A percentile compares a stretch with the other conserved stretches of the same genome.
These are phyloP conservation scores for Baudoinia panamericana DNA, from an alignment of 495 filamentous ascomycete genomes.

Conservation along the genomic window DNA sequence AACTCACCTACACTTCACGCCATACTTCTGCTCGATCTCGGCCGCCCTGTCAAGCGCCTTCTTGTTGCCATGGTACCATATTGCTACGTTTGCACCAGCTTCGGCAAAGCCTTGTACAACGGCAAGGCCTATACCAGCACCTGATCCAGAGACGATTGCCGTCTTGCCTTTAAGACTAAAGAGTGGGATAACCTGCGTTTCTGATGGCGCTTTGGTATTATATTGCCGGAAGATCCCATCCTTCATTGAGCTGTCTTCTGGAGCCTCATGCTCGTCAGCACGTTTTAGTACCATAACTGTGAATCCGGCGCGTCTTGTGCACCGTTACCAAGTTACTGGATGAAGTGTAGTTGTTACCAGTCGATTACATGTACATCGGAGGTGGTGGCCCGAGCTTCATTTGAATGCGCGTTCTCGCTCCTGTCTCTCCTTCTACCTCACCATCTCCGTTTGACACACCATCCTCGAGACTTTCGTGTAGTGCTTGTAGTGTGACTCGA, in stretches of 20 bases:
- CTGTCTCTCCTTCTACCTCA: too few species aligned
- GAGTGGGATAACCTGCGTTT: conserved; percentile 52
- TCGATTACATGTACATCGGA: too few species aligned
- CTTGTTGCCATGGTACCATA: conserved; percentile 75
- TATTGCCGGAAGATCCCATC: conserved; percentile 25
- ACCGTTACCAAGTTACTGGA: too few species aligned
- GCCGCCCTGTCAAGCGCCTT: conserved; percentile 56
- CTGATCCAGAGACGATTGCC: conserved; percentile 71
- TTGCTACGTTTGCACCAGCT: conserved; percentile 73
- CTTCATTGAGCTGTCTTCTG: conserved; percentile 19
- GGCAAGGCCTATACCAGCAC: conserved; percentile 65
- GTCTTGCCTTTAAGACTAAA: conserved; percentile 77
- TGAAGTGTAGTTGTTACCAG: background rate
- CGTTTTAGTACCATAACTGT: conserved; percentile 10
- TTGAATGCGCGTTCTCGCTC: too few species aligned
- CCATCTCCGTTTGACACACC: too few species aligned
- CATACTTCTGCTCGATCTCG: conserved; percentile 59
- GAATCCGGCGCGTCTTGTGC: too few species aligned
- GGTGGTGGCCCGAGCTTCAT: too few species aligned
- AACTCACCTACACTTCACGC: conserved; percentile 57
- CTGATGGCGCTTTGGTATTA: conserved; percentile 39
- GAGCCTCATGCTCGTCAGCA: background rate
- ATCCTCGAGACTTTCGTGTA: too few species aligned
- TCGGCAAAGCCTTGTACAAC: conserved; percentile 70
- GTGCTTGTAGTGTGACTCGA: too few species aligned